Evolutionary conservation across 1,139 yeast species (phyloP).

Genomic region (Tardiomyces digboiensis): DNA sequence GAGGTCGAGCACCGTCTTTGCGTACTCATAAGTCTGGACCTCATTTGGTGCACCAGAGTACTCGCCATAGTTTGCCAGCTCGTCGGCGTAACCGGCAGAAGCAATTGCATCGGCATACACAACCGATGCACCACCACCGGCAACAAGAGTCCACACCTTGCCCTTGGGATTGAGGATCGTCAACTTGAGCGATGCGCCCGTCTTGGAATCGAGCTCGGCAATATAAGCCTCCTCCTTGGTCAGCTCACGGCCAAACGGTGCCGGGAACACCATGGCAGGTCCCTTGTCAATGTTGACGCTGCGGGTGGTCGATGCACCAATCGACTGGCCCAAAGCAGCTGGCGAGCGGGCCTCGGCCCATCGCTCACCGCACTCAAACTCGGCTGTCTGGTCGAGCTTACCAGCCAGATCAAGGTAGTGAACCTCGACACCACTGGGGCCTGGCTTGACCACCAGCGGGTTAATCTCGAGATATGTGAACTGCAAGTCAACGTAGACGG

Average conservation of each 20-base stretch:
- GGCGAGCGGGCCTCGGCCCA: constrained; percentile 40
- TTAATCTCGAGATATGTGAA: constrained; percentile 39
- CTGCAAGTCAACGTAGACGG: constrained; percentile 38
- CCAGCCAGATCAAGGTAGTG: constrained; percentile 39
- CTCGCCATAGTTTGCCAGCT: constrained; percentile 38
- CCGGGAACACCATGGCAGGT: constrained; percentile 40
- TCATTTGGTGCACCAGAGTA: constrained; percentile 40
- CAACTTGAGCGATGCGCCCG: constrained; percentile 38
- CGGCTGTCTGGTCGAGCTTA: constrained; percentile 39
- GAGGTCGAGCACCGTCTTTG: constrained; percentile 37
- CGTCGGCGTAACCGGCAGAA: constrained; percentile 35
- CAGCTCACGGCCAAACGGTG: constrained; percentile 38
- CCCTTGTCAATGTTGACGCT: constrained; percentile 33
- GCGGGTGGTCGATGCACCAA: constrained; percentile 11
- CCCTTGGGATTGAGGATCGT: constrained; percentile 35
- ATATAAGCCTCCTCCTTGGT: constrained; percentile 37
- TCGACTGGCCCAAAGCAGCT: constrained; percentile 29
- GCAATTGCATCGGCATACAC: constrained; percentile 41
- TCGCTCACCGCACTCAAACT: constrained; percentile 39
- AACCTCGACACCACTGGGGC: constrained; percentile 28
- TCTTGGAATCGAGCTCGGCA: constrained; percentile 39
- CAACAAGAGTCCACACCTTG: constrained; percentile 38
- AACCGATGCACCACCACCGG: constrained; percentile 39
- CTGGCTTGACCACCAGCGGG: constrained; percentile 36
- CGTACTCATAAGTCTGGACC: constrained; percentile 38